Evolutionary conservation across 345 rosid species (phyloP).

Genomic region (Bretschneidera sinensis): DNA sequence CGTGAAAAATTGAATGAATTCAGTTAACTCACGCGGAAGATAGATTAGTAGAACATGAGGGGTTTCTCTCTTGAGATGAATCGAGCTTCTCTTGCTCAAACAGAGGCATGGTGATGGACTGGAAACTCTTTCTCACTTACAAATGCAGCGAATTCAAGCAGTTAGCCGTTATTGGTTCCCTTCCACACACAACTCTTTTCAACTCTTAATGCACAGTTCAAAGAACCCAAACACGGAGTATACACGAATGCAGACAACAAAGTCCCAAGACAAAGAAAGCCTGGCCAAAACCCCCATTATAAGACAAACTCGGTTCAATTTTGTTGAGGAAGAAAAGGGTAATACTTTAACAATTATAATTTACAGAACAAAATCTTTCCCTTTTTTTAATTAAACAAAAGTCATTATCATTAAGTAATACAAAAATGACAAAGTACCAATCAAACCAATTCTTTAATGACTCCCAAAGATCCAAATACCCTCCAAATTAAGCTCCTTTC

Average conservation of each 20-base stretch:
- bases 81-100: slow-evolving; percentile 58
- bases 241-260: slow-evolving; percentile 18
- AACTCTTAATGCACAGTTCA: slow-evolving; percentile 19
- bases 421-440: slow-evolving; percentile 20
- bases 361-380: slow-evolving; percentile 11
- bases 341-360: slow-evolving; percentile 19
- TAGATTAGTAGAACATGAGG: slow-evolving; percentile 31
- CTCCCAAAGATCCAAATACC: slow-evolving; percentile 17
- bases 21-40: slow-evolving; percentile 48
- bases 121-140: slow-evolving; percentile 5
- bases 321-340: background rate
- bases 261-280: slow-evolving; percentile 23
- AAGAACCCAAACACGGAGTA: slow-evolving; percentile 19
- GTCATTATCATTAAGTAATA: slow-evolving; percentile 23
- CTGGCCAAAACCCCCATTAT: slow-evolving; percentile 10
- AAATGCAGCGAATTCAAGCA: slow-evolving; percentile 20
- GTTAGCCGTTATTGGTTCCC: slow-evolving; percentile 20
- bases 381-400: slow-evolving; percentile 9
- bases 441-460: slow-evolving; percentile 29
- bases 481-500: slow-evolving; percentile 24
- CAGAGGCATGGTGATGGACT: slow-evolving; percentile 58
- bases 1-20: slow-evolving; percentile 9
- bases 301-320: slow-evolving; percentile 20
- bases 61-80: slow-evolving; percentile 38
- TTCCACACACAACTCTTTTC: too few relatives aligned